These are phyloP conservation scores for Avena sativa DNA, from an alignment of 176 grass and related monocot species.

Conservation along the genomic window DNA sequence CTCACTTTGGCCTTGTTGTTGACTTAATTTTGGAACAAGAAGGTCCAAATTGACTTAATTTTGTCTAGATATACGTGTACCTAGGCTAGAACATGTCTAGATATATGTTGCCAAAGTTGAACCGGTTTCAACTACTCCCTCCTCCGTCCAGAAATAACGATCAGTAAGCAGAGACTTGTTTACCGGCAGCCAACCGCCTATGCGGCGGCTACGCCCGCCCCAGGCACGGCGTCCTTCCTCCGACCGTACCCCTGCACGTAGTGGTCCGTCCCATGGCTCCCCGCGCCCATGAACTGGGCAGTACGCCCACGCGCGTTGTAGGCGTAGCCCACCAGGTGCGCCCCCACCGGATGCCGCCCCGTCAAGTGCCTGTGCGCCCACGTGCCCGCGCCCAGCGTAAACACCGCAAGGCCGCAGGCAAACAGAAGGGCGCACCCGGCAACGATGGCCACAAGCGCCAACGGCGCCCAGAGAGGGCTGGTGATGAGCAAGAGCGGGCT, in stretches of 20 bases:
- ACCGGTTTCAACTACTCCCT: too few relatives aligned
- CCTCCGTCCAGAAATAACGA: too few relatives aligned
- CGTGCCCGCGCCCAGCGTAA: slow-evolving; percentile 43
- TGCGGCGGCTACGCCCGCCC: slow-evolving; percentile 52
- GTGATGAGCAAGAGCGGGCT: slow-evolving; percentile 67
- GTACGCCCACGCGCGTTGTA: not conserved
- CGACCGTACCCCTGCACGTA: slow-evolving; percentile 55
- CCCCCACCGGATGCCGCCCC: slow-evolving; percentile 49
- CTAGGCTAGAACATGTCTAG: too few relatives aligned
- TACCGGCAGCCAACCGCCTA: not conserved
- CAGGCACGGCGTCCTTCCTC: slow-evolving; percentile 73
- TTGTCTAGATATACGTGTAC: too few relatives aligned
- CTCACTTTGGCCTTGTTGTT: too few relatives aligned
- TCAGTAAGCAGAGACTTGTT: not conserved
- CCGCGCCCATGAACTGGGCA: slow-evolving; percentile 45
- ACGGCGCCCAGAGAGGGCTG: slow-evolving; percentile 65
- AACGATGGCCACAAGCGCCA: slow-evolving; percentile 13
- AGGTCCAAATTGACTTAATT: too few relatives aligned
- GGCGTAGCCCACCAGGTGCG: slow-evolving; percentile 52
- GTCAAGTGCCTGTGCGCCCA: slow-evolving; percentile 67
- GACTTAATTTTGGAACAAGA: too few relatives aligned
- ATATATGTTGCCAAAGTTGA: too few relatives aligned
- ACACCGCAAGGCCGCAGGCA: slow-evolving; percentile 46
- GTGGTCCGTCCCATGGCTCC: slow-evolving; percentile 47
- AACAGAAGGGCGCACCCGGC: slow-evolving; percentile 39